A percentile compares a stretch with the other conserved stretches of the same genome.
phyloP scores from a whole-genome alignment of 2,329 filamentous ascomycete genomes.

The Cadophora gregata region DNA sequence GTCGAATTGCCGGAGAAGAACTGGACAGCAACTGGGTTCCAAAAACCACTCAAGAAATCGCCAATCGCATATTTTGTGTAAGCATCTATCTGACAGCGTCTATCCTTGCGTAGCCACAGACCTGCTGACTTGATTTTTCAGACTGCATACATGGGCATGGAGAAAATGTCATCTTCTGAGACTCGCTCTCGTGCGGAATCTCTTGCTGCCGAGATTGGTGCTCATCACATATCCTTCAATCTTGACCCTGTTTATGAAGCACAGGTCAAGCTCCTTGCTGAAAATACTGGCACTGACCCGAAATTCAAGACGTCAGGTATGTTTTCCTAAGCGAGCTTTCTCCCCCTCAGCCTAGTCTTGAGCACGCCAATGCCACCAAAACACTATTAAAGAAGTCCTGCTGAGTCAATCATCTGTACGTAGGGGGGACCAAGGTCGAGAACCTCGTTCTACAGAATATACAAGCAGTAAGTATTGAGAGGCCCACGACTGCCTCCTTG shows the following conservation, averaged over 20 bases:
- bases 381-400: not conserved
- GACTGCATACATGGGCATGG: conserved; percentile 70
- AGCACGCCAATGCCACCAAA: not conserved
- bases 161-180: conserved; percentile 54
- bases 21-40: conserved; percentile 51
- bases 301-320: conserved; percentile 55
- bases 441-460: conserved; percentile 70
- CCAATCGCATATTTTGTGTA: conserved; percentile 42
- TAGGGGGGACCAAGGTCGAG: conserved; percentile 52
- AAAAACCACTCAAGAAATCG: conserved; percentile 58
- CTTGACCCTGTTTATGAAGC: conserved; percentile 32
- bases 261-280: conserved; percentile 57
- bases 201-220: conserved; percentile 66
- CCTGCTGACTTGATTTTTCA: not conserved
- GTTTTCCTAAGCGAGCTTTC: not conserved
- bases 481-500: not conserved
- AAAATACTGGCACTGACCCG: conserved; percentile 64
- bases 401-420: not conserved
- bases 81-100: not conserved
- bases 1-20: conserved; percentile 57
- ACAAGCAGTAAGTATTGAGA: conserved; percentile 51
- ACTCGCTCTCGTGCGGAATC: conserved; percentile 65
- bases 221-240: conserved; percentile 76
- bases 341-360: conserved; percentile 39
- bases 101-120: not conserved